Conservation (phyloP, 305 asterid genomes). For the Fraxinus xanthoxyloides region DNA sequence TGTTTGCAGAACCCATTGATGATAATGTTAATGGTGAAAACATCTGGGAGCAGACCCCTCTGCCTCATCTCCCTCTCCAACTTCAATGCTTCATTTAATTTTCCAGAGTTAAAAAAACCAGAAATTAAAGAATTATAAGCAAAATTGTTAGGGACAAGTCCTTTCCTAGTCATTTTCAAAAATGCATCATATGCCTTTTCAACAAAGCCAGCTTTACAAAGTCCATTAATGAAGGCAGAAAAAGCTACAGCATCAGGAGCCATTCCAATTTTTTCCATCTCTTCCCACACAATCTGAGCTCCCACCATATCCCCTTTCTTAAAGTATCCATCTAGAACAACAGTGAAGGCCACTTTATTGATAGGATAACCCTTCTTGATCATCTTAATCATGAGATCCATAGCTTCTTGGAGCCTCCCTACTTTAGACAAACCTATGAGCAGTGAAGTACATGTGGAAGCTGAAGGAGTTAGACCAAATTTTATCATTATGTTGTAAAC, state of each 20-base stretch:
- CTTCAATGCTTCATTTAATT: conserved; percentile 55
- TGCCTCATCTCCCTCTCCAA: conserved; percentile 79
- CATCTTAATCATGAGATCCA: conserved; percentile 60
- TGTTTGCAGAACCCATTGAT: conserved; percentile 76
- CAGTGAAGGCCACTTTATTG: conserved; percentile 63
- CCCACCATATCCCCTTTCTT: conserved; percentile 62
- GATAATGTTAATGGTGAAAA: conserved; percentile 71
- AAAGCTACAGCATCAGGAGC: conserved; percentile 91
- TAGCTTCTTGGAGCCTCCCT: conserved; percentile 71
- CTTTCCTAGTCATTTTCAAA: conserved; percentile 51
- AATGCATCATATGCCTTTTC: conserved; percentile 59
- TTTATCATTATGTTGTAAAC: conserved; percentile 59
- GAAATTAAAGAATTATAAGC: conserved; percentile 77
- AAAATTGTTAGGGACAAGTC: conserved; percentile 83
- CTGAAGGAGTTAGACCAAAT: conserved; percentile 71
- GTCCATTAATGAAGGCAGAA: conserved; percentile 83
- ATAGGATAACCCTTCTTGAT: conserved; percentile 59
- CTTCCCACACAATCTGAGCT: conserved; percentile 76
- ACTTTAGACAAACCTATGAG: conserved; percentile 61
- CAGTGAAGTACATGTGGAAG: conserved; percentile 74
- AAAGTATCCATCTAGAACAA: conserved; percentile 76
- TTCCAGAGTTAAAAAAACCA: conserved; percentile 68
- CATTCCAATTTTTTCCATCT: conserved; percentile 65
- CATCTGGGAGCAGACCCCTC: conserved; percentile 70
- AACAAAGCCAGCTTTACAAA: conserved; percentile 62